Evolutionary conservation across 805 yeast genomes (phyloP).

Genomic region (Pachysolen tannophilus): DNA sequence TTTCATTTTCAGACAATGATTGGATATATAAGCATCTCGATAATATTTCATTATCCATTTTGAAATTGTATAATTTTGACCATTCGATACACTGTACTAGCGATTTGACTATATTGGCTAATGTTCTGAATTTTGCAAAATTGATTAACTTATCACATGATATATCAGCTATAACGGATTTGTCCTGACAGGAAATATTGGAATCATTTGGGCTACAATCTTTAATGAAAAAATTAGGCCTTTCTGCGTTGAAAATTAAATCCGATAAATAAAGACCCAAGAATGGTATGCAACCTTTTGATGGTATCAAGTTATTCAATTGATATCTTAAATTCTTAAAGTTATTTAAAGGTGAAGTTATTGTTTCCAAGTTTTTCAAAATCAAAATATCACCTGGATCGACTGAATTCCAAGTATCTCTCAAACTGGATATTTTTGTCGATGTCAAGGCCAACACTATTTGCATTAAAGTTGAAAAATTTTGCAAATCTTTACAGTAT

Average conservation of each 20-base stretch:
- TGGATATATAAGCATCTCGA: conserved; percentile 81
- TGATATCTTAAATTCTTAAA: conserved; percentile 60
- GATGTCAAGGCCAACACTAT: conserved; percentile 75
- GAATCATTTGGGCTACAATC: conserved; percentile 7
- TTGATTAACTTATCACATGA: conserved; percentile 46
- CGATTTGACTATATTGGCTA: conserved; percentile 70
- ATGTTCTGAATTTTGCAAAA: conserved; percentile 66
- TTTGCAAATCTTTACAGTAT: conserved; percentile 63
- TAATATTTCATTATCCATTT: conserved; percentile 52
- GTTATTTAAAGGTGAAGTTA: conserved; percentile 70
- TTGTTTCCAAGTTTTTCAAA: conserved; percentile 58
- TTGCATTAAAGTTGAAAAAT: conserved; percentile 83
- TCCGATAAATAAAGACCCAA: conserved; percentile 82
- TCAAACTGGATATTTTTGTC: conserved; percentile 47
- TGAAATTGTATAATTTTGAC: conserved; percentile 59
- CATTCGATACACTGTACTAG: conserved; percentile 80
- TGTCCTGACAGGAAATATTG: conserved; percentile 1
- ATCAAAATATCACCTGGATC: conserved; percentile 65
- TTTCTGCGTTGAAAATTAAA: conserved; percentile 63
- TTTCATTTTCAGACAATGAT: conserved; percentile 66
- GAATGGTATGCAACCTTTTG: conserved; percentile 83
- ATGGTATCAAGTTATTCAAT: conserved; percentile 49
- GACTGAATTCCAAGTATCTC: conserved; percentile 66
- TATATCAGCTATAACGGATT: conserved; percentile 9
- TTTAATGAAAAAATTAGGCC: conserved; percentile 38